Conservation (phyloP, 257 asterid species). For the Solanum peruvianum region DNA sequence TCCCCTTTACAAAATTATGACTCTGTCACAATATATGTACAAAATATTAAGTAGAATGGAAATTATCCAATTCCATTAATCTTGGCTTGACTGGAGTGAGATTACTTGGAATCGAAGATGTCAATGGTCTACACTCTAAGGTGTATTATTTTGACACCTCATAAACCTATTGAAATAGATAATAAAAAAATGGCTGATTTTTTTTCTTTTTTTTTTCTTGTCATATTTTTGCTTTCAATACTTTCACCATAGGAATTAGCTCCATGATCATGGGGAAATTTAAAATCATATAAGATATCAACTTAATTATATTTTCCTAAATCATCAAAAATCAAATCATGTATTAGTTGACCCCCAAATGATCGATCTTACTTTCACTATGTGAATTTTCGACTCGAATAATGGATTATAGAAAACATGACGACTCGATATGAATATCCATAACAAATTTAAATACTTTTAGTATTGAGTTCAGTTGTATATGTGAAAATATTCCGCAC, state of each 20-base stretch:
- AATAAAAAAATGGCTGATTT: not conserved
- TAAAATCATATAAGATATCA: not conserved
- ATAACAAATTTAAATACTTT: not conserved
- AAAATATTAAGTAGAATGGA: not conserved
- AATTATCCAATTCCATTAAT: not conserved
- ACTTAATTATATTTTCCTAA: not conserved
- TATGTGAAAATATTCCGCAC: not conserved
- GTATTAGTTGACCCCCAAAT: not conserved
- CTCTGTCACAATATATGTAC: not conserved
- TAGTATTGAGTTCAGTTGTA: not conserved
- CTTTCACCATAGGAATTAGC: not conserved
- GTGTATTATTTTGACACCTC: not conserved
- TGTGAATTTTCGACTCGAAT: not conserved
- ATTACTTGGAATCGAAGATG: not conserved
- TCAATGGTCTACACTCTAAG: not conserved
- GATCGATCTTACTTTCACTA: not conserved
- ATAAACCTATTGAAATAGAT: not conserved
- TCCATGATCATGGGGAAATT: not conserved
- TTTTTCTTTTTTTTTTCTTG: not conserved
- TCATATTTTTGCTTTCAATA: not conserved
- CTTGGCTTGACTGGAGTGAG: not conserved
- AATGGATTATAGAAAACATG: not conserved
- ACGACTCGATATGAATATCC: not conserved
- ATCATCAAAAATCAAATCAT: not conserved
- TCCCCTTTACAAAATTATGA: not conserved